Percentiles rank a stretch among this genome's conserved stretches.
These are phyloP conservation scores for Elsinoe perseae DNA, from an alignment of 2,329 filamentous ascomycete genomes.

Conservation along the genomic window DNA sequence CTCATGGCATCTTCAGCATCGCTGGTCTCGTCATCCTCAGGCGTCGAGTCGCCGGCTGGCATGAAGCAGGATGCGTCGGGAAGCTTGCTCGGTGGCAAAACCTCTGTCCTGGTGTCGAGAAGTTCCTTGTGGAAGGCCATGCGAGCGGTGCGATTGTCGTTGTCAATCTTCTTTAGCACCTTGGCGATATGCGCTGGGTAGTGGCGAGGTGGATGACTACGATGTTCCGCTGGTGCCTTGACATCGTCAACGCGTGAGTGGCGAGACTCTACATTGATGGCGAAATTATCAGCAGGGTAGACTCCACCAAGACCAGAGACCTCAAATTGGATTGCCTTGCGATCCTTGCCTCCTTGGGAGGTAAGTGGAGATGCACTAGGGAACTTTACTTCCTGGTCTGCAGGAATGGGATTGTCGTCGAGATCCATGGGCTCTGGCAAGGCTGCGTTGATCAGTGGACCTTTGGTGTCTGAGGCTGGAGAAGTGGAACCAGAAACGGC, in stretches of 20 bases:
- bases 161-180: conserved; percentile 25
- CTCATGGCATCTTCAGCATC: conserved; percentile 29
- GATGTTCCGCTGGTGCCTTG: conserved; percentile 4
- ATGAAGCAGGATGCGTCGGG: conserved; percentile 39
- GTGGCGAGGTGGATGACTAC: conserved; percentile 2
- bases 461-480: conserved; percentile 18
- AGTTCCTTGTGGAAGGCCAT: conserved; percentile 56
- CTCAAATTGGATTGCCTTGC: conserved; percentile 34
- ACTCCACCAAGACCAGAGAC: conserved; percentile 53
- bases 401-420: conserved; percentile 31
- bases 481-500: background rate
- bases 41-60: conserved; percentile 31
- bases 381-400: conserved; percentile 31
- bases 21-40: conserved; percentile 28
- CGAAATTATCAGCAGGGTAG: conserved; percentile 50
- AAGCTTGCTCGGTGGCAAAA: conserved; percentile 43
- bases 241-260: conserved; percentile 22
- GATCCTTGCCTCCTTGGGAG: conserved; percentile 23
- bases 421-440: conserved; percentile 32
- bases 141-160: conserved; percentile 16
- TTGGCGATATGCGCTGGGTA: conserved; percentile 30
- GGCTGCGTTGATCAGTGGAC: conserved; percentile 24
- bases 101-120: conserved; percentile 58
- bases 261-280: conserved; percentile 42
- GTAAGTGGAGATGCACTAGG: conserved; percentile 28